These are phyloP conservation scores for Mycena chlorophos DNA, from an alignment of 768 basidiomycete species.

Conservation along the genomic window DNA sequence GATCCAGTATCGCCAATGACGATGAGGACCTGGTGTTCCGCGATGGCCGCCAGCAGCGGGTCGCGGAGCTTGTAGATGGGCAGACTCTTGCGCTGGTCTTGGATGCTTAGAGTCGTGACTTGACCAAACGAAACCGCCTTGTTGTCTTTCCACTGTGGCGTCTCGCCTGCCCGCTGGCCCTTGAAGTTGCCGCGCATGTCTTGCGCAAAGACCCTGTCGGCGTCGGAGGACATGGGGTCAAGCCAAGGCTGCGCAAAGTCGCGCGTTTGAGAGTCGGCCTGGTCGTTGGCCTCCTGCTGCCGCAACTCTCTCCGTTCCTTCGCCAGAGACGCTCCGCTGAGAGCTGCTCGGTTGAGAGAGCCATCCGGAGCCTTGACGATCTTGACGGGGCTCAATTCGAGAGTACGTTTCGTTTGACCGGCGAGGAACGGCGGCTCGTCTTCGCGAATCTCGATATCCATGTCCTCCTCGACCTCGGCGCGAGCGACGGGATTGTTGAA, in stretches of 20 bases:
- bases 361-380: constrained; percentile 99
- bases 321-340: constrained; percentile 89
- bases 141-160: constrained; percentile 93
- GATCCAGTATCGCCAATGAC: constrained; percentile 99
- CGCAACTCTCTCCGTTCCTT: constrained; percentile 94
- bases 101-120: constrained; percentile 85
- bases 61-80: constrained; percentile 96
- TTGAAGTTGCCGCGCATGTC: constrained; percentile 82
- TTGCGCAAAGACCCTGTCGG: constrained; percentile 89
- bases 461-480: constrained; percentile 91
- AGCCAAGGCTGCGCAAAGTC: constrained; percentile 97
- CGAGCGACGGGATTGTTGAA: constrained; percentile 72
- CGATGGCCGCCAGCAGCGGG: constrained; percentile 84
- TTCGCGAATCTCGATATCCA: constrained; percentile 96
- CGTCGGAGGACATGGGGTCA: constrained; percentile 92
- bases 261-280: constrained; percentile 89
- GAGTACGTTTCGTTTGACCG: constrained; percentile 93
- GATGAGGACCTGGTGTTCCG: constrained; percentile 95
- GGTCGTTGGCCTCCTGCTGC: constrained; percentile 92
- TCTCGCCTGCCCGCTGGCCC: constrained; percentile 80
- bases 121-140: constrained; percentile 96
- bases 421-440: constrained; percentile 95
- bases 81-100: constrained; percentile 87
- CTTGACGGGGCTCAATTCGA: constrained; percentile 96
- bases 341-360: constrained; percentile 93